Base-by-base conservation (phyloP, 2,329 filamentous ascomycete genomes). In the Monosporascus sp. region DNA sequence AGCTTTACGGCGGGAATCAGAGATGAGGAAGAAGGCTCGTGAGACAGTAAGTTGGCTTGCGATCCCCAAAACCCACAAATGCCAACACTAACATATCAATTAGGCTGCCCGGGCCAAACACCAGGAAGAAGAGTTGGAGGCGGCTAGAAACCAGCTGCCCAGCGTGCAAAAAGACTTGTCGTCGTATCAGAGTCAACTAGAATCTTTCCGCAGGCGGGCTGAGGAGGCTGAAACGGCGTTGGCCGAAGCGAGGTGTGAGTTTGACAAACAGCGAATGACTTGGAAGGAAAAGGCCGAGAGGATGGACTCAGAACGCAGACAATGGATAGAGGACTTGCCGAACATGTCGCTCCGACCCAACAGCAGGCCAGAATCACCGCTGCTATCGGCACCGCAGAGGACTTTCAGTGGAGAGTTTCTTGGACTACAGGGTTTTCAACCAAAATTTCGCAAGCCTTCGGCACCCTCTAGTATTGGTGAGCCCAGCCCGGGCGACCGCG, bases 11-110 rank as follows among this genome's bases (percentile, higher is more conserved):
- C 85, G 90, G 54, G 94, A 99, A 72, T 87, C 84, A 5, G 94
- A 97, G 40, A 83, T 96, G 72, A 81, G 94, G 60, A 90, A 88
- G 68, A 97, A 95, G 72, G 88, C 91, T 51, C 83, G 94, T 57
- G 94, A 99, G 71, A 79, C 87, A 64, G 88, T 91, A 17, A 78
- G 72, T 85, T 74, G 43, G n/a, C 17, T 50, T 20, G 35, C 22
- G 38, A 48, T 15, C 41, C 8, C n/a, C 17, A n/a, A 24, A 20
- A 18, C 14, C 24, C 11, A 18, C 18, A 24, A 51, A 37, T 38
- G 22, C 22, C 28, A 17, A 37, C 37, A 58, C 65, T 75, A 58
- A 74, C 54, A 22, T n/a, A 28, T 43, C 9, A 6, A 37, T 5
- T 54, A 91, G 81, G 88, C 88, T 37, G 73, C 73, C 20, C 78